Evolutionary conservation across 2,329 filamentous ascomycete species (phyloP), one percentile per base, ranked within the genome.

Genomic region (Hymenoscyphus linearis): DNA sequence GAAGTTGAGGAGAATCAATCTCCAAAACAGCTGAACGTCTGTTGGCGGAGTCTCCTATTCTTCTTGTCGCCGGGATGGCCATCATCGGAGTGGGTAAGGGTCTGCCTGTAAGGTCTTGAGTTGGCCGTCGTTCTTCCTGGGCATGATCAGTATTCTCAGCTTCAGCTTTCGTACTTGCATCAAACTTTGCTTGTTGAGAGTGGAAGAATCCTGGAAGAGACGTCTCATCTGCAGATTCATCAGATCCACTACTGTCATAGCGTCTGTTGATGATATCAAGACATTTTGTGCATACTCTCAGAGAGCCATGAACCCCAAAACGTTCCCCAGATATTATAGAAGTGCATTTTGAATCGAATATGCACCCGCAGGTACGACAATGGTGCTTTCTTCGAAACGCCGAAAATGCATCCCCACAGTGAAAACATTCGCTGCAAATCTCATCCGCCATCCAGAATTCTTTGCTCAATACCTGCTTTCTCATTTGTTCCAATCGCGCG

Each of bases 361-460:
- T 99, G 71, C 96, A 96, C n/a, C 95, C 95, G 72, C 95, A 99
- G 0, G 86, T 90, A 64, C 96, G 87, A 74, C 95, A 99, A 75
- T 99, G 95, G 74, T 99, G 95, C 72, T 99, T 99, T 66, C 95
- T 86, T 62, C 95, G 85, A 72, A 98, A 98, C 1, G 93, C 95
- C 0, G 91, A 92, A 71, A 99, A 99, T 1, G 90, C 84, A 62
- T 91, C 89, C 52, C 91, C 91, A 70, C 95, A 99, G 52, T 91
- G 85, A 73, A 97, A 99, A 71, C 95, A 99, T 69, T 97, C 93
- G 73, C 96, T 98, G 62, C 93, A 96, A 65, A 96, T 97, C 71
- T 98, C 95, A 72, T 99, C 95, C 62, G 92, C 90, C 95, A 99
- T 99, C 95, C 93, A 98, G 69, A 96, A 98, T 68, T 98, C 93